phyloP scores from a whole-genome alignment of 768 basidiomycete genomes.

The Cantharellus anzutake region DNA sequence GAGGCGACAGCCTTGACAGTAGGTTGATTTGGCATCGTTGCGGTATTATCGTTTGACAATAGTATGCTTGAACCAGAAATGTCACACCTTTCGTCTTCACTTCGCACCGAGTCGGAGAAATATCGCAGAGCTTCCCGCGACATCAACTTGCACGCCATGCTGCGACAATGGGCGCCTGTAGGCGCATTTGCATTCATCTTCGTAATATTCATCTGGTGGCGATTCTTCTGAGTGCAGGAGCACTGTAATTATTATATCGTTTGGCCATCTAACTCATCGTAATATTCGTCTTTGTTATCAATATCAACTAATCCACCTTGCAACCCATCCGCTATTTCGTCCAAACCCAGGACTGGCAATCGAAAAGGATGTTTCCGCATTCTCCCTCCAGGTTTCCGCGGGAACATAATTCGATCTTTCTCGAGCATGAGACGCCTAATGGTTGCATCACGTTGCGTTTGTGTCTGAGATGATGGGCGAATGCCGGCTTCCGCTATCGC shows the following conservation, averaged over 20 bases:
- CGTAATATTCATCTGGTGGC: constrained; percentile 48
- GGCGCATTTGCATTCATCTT: constrained; percentile 43
- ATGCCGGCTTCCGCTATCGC: neutral
- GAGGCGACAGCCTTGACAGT: constrained; percentile 95
- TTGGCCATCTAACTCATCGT: too few relatives aligned
- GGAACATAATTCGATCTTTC: neutral
- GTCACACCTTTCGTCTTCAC: constrained; percentile 87
- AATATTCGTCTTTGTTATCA: too few relatives aligned
- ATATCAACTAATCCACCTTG: too few relatives aligned
- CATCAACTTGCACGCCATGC: constrained; percentile 83
- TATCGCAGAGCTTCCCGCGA: constrained; percentile 91
- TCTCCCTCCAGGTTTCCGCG: neutral
- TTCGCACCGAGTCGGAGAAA: constrained; percentile 92
- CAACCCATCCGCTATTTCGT: too few relatives aligned
- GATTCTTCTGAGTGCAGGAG: constrained; percentile 18
- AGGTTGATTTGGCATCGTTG: constrained; percentile 16
- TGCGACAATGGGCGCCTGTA: constrained; percentile 90
- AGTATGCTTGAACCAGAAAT: constrained; percentile 38
- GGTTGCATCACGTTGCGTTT: neutral
- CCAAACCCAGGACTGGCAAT: too few relatives aligned
- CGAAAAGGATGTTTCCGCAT: neutral
- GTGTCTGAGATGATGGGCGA: neutral
- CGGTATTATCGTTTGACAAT: neutral
- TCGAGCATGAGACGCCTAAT: neutral
- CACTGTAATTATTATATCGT: too few relatives aligned